Conservation (phyloP, 2,329 filamentous ascomycete genomes). For the Huntiella abstrusa region DNA sequence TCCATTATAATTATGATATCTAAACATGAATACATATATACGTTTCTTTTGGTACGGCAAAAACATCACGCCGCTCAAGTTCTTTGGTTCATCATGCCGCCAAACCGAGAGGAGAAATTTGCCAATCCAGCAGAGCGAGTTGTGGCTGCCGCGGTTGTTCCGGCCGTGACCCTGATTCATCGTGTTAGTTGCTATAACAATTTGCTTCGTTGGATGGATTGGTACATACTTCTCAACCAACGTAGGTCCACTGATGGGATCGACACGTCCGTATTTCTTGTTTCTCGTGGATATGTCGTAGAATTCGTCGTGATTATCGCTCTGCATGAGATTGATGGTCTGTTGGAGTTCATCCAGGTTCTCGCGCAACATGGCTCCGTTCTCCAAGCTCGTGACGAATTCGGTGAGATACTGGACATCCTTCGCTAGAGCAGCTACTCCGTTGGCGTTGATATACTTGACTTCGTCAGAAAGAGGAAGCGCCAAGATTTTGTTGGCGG, state of each 20-base stretch:
- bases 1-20: too few species aligned
- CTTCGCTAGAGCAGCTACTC: conserved; percentile 59
- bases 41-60: too few species aligned
- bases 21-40: too few species aligned
- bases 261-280: conserved; percentile 84
- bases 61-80: background rate
- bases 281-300: conserved; percentile 81
- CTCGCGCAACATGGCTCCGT: conserved; percentile 65
- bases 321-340: conserved; percentile 72
- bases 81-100: conserved; percentile 20
- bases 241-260: conserved; percentile 72
- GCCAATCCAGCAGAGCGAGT: conserved; percentile 42
- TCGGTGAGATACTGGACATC: conserved; percentile 70
- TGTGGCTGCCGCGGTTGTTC: conserved; percentile 32
- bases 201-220: background rate
- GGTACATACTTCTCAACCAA: conserved; percentile 72
- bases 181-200: conserved; percentile 11
- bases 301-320: conserved; percentile 87
- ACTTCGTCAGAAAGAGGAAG: conserved; percentile 64
- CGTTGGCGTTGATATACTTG: conserved; percentile 71
- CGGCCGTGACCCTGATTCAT: conserved; percentile 39
- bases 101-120: conserved; percentile 58
- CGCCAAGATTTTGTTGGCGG: conserved; percentile 64
- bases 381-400: conserved; percentile 75
- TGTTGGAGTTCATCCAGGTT: conserved; percentile 88